Base-by-base conservation (phyloP, 192 early-diverging fungal genomes). In the Cladochytrium replicatum region DNA sequence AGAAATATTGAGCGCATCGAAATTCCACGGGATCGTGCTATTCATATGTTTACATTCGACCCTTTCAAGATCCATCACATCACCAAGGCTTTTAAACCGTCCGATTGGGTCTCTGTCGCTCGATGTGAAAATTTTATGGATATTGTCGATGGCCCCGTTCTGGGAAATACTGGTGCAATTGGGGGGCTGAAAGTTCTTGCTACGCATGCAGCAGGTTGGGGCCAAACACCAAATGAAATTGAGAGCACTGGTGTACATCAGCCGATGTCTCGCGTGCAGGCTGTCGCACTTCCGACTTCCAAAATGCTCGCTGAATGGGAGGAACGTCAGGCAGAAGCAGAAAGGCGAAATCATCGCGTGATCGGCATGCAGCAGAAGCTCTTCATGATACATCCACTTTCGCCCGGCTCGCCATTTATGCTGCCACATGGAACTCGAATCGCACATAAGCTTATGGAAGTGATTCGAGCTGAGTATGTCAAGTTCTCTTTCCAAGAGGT, bases 401-500 rank as follows among this genome's bases (percentile, higher is more conserved):
- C 64, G 19, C 69, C 73, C n/a, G 73, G 73, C 42, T 54, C 60
- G 21, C 62, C 73, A 15, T 72, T 75, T 43, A 66, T 75, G 55
- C 58, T 75, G 1, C 73, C 73, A 3, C 73, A 71, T 32, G 73
- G 73, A 6, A 83, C 80, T n/a, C 72, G 89, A 40, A 85, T 97
- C 54, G 81, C 88, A 22, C 76, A 88, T 42, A 65, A 73, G 29
- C 61, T 97, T 6, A 67, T 87, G 63, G 66, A 78, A 4, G 79
- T 84, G 53, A 70, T 97, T 45, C 68, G 88, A 24, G 54, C 56
- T 4, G 80, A 93, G 57, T 94, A 94, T 46, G 65, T 66, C 0
- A 63, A 71, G 26, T 86, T 73, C 48, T 88, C 87, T 0, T 93
- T 83, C 42, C 69, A 88, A 8, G 91, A 97, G 63, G 89, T 97